phyloP scores from a whole-genome alignment of 306 rosid species.

The Cicer arietinum region DNA sequence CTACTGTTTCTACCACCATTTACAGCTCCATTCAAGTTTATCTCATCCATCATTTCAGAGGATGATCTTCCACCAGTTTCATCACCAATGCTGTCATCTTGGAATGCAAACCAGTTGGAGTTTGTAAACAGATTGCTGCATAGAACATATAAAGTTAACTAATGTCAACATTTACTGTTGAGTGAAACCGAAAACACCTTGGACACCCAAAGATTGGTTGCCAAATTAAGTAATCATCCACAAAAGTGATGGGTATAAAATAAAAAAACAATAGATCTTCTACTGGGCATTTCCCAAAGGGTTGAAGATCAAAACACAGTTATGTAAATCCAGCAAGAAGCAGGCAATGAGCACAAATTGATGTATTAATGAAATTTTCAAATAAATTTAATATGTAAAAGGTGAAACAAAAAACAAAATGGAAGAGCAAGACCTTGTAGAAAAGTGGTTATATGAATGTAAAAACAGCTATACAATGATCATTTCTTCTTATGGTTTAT shows the following conservation, averaged over 20 bases:
- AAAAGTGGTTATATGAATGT: not conserved
- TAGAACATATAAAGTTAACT: slow-evolving; percentile 35
- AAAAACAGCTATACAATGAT: not conserved
- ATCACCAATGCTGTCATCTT: slow-evolving; percentile 78
- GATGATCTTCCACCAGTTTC: slow-evolving; percentile 65
- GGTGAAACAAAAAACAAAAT: not conserved
- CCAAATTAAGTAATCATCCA: slow-evolving; percentile 8
- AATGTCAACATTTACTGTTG: slow-evolving; percentile 21
- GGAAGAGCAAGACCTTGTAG: not conserved
- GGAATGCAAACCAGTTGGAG: slow-evolving; percentile 98
- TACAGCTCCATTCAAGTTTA: slow-evolving; percentile 68
- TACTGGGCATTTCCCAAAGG: slow-evolving; percentile 8
- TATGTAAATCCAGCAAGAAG: slow-evolving; percentile 31
- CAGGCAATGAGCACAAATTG: slow-evolving; percentile 7
- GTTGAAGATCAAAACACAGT: slow-evolving; percentile 16
- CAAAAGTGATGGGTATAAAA: not conserved
- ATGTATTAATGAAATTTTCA: not conserved
- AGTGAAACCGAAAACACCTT: slow-evolving; percentile 22
- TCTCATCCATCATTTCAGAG: slow-evolving; percentile 82
- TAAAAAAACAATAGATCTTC: not conserved
- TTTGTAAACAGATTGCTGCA: slow-evolving; percentile 92
- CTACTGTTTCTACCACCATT: slow-evolving; percentile 78
- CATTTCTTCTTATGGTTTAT: slow-evolving; percentile 3
- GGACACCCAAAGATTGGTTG: slow-evolving; percentile 26
- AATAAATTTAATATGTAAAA: not conserved